Base-by-base conservation (phyloP, 2,329 filamentous ascomycete species). In the Blastomyces silverae region DNA sequence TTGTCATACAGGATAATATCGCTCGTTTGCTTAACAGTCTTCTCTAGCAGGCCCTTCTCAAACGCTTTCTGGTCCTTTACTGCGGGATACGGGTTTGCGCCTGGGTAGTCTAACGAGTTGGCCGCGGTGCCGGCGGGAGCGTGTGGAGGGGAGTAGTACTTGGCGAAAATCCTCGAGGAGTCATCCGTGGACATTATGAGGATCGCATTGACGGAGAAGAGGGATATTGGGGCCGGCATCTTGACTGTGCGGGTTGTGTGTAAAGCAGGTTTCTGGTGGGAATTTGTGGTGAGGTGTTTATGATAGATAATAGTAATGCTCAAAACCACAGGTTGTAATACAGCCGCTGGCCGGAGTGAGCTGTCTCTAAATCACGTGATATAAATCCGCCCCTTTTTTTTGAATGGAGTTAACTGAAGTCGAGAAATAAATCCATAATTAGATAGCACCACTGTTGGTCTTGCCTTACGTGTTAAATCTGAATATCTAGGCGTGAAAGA, bases 1-100 rank as follows among this genome's bases (percentile, higher is more conserved):
- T 95, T 95, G 80, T 99, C 94, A 80, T 97, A 97, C 64, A 99
- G 86, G 71, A 99, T 95, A 72, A 99, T 94, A 80, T 97, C 94
- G 71, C 89, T 91, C 17, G 87, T 92, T 80, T 95, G 91, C 83
- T 97, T 99, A 70, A 90, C 89, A 20, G 94, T 97, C 84, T 99
- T 97, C 73, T 96, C 89, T 66, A 97, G 81, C 50, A 99, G 85
- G 6, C 92, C 94, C 81, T 97, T 97, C 79, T 99, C 94, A 74
- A 99, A 99, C 1, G 90, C 85, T 78, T 95, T 96, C 80, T 99
- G 94, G 71, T 95, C 87, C 82, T 97, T 97, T 64, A 94, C 79
- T 65, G 91, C 91, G 66, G 90, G 83, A 79, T 97, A 97, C 28
- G 92, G 91, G 75, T 89, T 91, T 69, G 84, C 84, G 73, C 84